Conservation (phyloP, 1,139 yeast species). For the Saccharomyces hybrid region DNA sequence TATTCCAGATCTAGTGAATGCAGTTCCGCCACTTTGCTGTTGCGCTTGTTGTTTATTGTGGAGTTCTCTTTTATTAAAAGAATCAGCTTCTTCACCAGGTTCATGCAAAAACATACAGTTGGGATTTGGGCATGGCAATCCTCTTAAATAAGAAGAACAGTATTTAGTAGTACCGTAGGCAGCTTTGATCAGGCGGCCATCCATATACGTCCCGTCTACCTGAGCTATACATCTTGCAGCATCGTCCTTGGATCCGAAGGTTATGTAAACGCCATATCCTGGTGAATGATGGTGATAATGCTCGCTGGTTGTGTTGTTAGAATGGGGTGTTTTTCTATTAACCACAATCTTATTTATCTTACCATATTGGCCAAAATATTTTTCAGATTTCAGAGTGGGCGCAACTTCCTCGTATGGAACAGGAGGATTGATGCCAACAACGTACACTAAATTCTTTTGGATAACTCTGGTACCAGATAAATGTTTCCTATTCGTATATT, state of each 20-base stretch:
- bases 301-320: slow-evolving; percentile 21
- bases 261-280: slow-evolving; percentile 92
- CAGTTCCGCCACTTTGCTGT: slow-evolving; percentile 6
- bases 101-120: slow-evolving; percentile 98
- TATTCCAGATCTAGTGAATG: slow-evolving; percentile 4
- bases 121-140: slow-evolving; percentile 96
- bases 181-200: slow-evolving; percentile 79
- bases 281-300: slow-evolving; percentile 44
- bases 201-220: slow-evolving; percentile 89
- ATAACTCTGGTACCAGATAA: slow-evolving; percentile 95
- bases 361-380: slow-evolving; percentile 96
- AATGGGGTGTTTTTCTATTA: slow-evolving; percentile 60
- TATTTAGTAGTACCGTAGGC: slow-evolving; percentile 98
- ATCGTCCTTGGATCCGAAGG: slow-evolving; percentile 87
- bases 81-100: slow-evolving; percentile 98
- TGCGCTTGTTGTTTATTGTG: slow-evolving; percentile 37
- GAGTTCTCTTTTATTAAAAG: slow-evolving; percentile 87
- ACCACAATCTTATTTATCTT: slow-evolving; percentile 90
- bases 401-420: slow-evolving; percentile 81
- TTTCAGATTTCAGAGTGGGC: slow-evolving; percentile 74
- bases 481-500: slow-evolving; percentile 82
- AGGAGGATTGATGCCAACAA: slow-evolving; percentile 90
- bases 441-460: slow-evolving; percentile 94
- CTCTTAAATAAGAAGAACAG: slow-evolving; percentile 89
- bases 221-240: slow-evolving; percentile 90